Evolutionary conservation across 2,329 filamentous ascomycete species (phyloP).

Genomic region (Helotiales sp.): DNA sequence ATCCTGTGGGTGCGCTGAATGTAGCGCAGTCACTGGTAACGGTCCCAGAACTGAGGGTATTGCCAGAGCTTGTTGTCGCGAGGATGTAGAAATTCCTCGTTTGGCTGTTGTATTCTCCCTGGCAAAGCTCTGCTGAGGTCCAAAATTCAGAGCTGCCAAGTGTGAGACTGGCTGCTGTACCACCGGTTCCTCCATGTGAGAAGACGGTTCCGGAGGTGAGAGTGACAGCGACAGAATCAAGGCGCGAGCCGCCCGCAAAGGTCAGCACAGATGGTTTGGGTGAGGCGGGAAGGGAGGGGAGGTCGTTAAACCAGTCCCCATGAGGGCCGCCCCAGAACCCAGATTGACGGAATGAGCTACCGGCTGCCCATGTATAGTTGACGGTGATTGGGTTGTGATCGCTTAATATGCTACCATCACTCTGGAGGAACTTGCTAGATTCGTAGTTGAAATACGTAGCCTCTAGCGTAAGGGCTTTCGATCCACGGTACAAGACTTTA

Average conservation of each 20-base stretch:
- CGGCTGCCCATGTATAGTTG: slow-evolving; percentile 48
- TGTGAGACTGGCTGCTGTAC: slow-evolving; percentile 42
- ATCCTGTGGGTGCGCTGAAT: slow-evolving; percentile 48
- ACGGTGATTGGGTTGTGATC: slow-evolving; percentile 66
- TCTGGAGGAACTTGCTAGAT: slow-evolving; percentile 55
- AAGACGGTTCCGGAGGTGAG: slow-evolving; percentile 50
- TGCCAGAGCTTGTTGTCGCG: slow-evolving; percentile 51
- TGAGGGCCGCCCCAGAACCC: slow-evolving; percentile 48
- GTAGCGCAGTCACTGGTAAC: slow-evolving; percentile 48
- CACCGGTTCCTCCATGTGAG: slow-evolving; percentile 55
- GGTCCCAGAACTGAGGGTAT: slow-evolving; percentile 45
- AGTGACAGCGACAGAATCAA: slow-evolving; percentile 51
- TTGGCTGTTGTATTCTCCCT: slow-evolving; percentile 44
- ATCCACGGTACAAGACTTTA: slow-evolving; percentile 59
- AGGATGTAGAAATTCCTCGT: slow-evolving; percentile 57
- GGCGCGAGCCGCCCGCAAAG: slow-evolving; percentile 48
- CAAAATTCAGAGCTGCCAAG: slow-evolving; percentile 50
- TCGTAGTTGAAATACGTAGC: slow-evolving; percentile 57
- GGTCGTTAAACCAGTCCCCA: slow-evolving; percentile 57
- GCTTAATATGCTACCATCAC: slow-evolving; percentile 55
- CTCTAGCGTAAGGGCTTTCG: slow-evolving; percentile 44
- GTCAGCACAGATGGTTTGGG: slow-evolving; percentile 38
- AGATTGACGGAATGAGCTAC: slow-evolving; percentile 43
- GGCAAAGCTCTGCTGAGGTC: slow-evolving; percentile 49
- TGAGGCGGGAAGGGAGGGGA: slow-evolving; percentile 38